Evolutionary conservation across 305 asterid genomes (phyloP), one percentile per base, ranked within the genome.

Genomic region (Rubia balearica): DNA sequence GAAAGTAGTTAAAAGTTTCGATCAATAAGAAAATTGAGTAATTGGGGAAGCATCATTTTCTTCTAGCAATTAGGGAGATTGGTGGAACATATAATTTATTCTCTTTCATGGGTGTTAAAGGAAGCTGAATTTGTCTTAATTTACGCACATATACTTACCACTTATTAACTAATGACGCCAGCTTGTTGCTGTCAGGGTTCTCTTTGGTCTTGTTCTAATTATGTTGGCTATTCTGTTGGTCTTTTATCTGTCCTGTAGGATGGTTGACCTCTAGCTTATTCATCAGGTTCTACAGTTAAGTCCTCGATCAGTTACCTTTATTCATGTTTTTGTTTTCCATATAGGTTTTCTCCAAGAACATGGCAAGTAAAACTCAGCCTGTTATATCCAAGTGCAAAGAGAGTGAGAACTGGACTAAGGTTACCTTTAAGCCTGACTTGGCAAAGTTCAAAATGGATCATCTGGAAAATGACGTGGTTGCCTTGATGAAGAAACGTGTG

Each of bases 401-500:
- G 60, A 64, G 73, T 17, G 99, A 94, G 76, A 89, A 91, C 59
- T 94, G 99, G 99, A 94, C 99, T 2, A 91, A 83, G 82, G 90
- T 94, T 62, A 81, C 95, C 9, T 94, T 87, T 82, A 94, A 88
- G 87, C 98, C 99, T 51, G 99, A 94, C 82, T 76, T 94, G 80
- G 78, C 86, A 7, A 94, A 94, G 78, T 94, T 94, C 74, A 82
- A 84, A 87, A 89, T 94, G 99, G 81, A 84, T 71, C 81, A 81
- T 68, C 80, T 94, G 70, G 99, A 94, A 82, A 91, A 90, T 63
- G 97, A 94, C 80, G 98, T 87, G 45, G 95, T 94, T 79, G 89
- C 96, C 8, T 72, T 94, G 78, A 91, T 94, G 97, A 91, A 85
- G 77, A 94, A 94, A 85, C 87, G 99, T 61, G 99, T 84, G 70